phyloP scores from a whole-genome alignment of 208 protist genomes.

The Leishmania amazonensis region DNA sequence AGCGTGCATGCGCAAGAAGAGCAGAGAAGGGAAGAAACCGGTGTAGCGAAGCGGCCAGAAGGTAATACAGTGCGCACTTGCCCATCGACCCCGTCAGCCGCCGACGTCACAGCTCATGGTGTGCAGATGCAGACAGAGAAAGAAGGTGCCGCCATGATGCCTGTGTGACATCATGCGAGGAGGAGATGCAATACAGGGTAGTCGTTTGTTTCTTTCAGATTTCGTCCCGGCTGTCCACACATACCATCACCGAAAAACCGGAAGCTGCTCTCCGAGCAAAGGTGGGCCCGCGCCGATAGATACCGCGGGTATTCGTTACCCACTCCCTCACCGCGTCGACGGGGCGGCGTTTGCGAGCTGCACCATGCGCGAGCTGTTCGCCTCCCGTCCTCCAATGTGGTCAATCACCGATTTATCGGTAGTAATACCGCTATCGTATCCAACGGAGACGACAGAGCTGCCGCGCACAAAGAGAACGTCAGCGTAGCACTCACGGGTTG shows the following conservation, averaged over 20 bases:
- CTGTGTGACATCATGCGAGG: background rate
- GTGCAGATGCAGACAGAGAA: background rate
- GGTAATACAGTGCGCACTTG: background rate
- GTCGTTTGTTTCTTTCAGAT: conserved; percentile 11
- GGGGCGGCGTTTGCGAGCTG: conserved; percentile 65
- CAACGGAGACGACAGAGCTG: conserved; percentile 53
- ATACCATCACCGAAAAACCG: background rate
- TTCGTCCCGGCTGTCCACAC: background rate
- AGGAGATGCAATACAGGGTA: background rate
- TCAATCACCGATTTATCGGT: conserved; percentile 72
- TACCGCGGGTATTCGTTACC: background rate
- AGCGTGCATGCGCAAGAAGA: background rate
- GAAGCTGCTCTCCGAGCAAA: background rate
- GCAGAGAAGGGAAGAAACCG: background rate
- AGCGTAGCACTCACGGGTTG: conserved; percentile 60
- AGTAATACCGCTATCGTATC: conserved; percentile 66
- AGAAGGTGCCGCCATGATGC: background rate
- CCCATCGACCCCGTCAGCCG: background rate
- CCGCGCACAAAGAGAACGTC: conserved; percentile 80
- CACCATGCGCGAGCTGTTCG: conserved; percentile 49
- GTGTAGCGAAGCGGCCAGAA: background rate
- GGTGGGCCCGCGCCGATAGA: background rate
- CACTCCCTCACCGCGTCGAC: conserved; percentile 12
- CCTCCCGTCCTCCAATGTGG: conserved; percentile 42
- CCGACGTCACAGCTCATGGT: background rate